Evolutionary conservation across 768 basidiomycete species (phyloP), one percentile per base, ranked within the genome.

Genomic region (Pisolithus sp.): DNA sequence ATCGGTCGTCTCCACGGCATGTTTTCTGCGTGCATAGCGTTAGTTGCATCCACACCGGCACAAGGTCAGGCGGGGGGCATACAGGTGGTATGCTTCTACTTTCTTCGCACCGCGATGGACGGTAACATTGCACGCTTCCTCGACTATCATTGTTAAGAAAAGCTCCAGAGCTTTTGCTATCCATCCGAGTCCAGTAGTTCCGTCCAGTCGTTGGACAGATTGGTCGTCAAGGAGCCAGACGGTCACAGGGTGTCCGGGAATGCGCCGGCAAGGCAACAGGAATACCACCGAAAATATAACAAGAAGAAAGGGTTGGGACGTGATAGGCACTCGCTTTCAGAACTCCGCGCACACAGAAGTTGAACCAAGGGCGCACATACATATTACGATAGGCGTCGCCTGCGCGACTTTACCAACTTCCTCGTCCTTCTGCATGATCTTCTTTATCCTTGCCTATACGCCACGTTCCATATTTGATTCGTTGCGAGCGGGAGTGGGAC

Each of bases 381-480:
- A 98, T 61, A 98, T 96, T 52, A 97, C 90, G 53, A 97, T 80
- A 1, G 95, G 95, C 4, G 94, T 95, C 24, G 92, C 93, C 65
- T 93, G 91, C 2, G 95, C 93, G 30, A 98, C 92, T 68, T 98
- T 98, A 52, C 95, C 95, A 18, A 98, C 95, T 65, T 98, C 95
- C 65, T 98, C 95, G 64, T 98, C 95, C 66, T 93, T 93, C 74
- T 98, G 95, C 91, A 98, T 98, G 51, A 97, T 96, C 74, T 92
- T 90, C 79, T 97, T 98, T 74, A 98, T 98, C 42, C 95, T 86
- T 4, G 95, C 94, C 93, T 95, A 31, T 21, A 43, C 5, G 43
- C 9, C 23, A 10, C 31, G 24, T 51, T 39, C 37, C 51, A 48
- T 8, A 34, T 44, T 28, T 13, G 34, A 20, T 36, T 28, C 24